Percentiles rank a stretch among this genome's conserved stretches.
These are phyloP conservation scores for Cunninghamia lanceolata DNA, from an alignment of 75 land plant species.

Conservation along the genomic window DNA sequence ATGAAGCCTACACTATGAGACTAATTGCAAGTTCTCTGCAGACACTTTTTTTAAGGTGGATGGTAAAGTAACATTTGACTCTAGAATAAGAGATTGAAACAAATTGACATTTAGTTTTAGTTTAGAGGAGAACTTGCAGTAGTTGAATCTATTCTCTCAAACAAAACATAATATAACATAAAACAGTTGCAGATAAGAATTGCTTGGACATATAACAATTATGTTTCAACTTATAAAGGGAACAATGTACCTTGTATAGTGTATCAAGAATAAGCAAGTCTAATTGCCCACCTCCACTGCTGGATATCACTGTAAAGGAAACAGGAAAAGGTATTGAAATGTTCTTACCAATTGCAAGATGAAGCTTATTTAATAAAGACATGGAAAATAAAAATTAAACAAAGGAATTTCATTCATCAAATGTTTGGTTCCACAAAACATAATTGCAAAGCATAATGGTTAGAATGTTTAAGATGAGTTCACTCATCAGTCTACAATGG, in stretches of 20 bases:
- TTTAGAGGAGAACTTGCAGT: neutral
- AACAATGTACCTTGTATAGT: conserved; percentile 35
- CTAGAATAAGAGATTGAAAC: no score
- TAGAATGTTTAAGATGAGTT: neutral
- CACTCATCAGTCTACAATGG: neutral
- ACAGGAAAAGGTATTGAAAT: neutral
- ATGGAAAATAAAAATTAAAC: neutral
- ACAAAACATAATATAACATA: neutral
- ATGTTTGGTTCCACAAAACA: neutral
- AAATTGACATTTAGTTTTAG: no score
- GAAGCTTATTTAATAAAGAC: neutral
- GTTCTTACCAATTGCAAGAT: neutral
- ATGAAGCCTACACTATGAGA: neutral
- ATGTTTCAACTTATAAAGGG: neutral
- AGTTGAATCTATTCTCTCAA: neutral
- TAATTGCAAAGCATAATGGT: neutral
- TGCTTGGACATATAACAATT: neutral
- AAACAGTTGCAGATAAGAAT: neutral
- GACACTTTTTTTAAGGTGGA: neutral
- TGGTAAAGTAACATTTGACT: no score
- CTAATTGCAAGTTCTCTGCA: neutral
- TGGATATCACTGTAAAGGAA: conserved; percentile 74
- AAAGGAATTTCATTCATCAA: neutral
- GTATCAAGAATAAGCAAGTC: no score
- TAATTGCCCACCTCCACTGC: conserved; percentile 29